phyloP scores from a whole-genome alignment of 257 asterid genomes.

The Jaltomata sinuosa region DNA sequence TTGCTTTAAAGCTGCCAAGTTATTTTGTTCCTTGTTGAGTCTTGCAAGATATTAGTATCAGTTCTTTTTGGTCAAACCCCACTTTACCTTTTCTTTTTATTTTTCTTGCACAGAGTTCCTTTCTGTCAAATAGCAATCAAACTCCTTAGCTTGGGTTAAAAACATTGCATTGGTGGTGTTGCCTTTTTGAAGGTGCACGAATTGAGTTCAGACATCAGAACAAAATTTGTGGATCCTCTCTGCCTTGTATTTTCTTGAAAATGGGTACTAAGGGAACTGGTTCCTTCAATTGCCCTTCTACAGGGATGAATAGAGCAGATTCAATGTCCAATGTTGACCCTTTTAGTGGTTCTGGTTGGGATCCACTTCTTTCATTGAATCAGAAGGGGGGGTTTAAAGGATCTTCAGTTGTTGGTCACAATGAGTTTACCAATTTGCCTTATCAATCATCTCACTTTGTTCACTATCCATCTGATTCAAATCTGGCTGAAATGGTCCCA shows the following conservation, averaged over 20 bases:
- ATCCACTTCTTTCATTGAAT: slow-evolving; percentile 48
- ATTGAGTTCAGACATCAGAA: slow-evolving; percentile 18
- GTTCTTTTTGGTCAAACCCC: slow-evolving; percentile 47
- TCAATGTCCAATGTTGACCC: slow-evolving; percentile 16
- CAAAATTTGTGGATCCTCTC: slow-evolving; percentile 4
- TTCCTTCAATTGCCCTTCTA: slow-evolving; percentile 19
- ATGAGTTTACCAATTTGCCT: slow-evolving; percentile 50
- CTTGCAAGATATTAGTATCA: slow-evolving; percentile 56
- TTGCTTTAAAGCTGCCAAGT: slow-evolving; percentile 75
- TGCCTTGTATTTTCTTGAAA: slow-evolving; percentile 2
- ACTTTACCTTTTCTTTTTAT: slow-evolving; percentile 29
- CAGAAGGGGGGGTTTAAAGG: slow-evolving; percentile 38
- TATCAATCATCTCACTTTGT: slow-evolving; percentile 44
- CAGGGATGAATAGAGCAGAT: slow-evolving; percentile 20
- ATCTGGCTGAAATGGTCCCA: slow-evolving; percentile 41
- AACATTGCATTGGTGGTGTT: slow-evolving; percentile 2
- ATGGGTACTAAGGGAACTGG: slow-evolving; percentile 56
- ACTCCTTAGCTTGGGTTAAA: slow-evolving; percentile 24
- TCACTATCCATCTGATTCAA: slow-evolving; percentile 45
- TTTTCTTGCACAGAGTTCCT: slow-evolving; percentile 14
- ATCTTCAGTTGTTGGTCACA: slow-evolving; percentile 37
- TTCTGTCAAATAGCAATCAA: slow-evolving; percentile 4
- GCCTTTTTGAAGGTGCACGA: slow-evolving; percentile 16
- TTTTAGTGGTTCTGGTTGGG: slow-evolving; percentile 62
- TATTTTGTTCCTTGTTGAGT: slow-evolving; percentile 78